Base-by-base conservation (phyloP, 305 asterid genomes). In the Rubia tinctorum region DNA sequence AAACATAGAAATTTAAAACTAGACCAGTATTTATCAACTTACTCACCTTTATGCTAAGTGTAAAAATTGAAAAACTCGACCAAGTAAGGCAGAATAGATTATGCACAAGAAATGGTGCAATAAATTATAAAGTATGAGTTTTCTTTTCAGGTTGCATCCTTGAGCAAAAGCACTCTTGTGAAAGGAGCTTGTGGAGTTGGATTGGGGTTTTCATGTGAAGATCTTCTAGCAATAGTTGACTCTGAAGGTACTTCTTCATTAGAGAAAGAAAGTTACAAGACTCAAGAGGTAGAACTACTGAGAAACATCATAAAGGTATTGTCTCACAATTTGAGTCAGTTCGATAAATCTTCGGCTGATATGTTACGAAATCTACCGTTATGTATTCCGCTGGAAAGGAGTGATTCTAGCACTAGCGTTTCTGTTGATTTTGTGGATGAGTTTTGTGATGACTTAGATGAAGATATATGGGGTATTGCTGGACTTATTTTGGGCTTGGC, bases 141-240 rank as follows among this genome's bases (percentile, higher is more conserved):
- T 73, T 71, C 70, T 72, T 78, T 80, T 43, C 88, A 95, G 99
- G 96, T 89, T 65, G 89, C 90, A 79, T 86, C 84, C 77, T 59
- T 73, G 76, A 88, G 97, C 92, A 95, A 84, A 88, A 90, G 95
- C 84, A 83, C 91, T 76, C 95, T 92, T 76, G 95, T 95, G 68
- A 91, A 84, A 87, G 99, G 98, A 82, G 98, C 98, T 83, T 92
- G 98, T 82, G 99, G 92, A 75, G 80, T 91, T 82, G 99, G 97
- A 78, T 81, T 95, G 86, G 99, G 99, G 74, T 87, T 87, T 83
- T 86, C 97, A 60, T 86, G 91, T 83, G 95, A 90, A 77, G 95
- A 82, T 77, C 93, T 92, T 86, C 94, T 90, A 71, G 86, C 86
- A 56, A 80, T 90, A 79, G 84, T 80, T 82, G 87, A 82, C 75